A percentile compares a stretch with the other conserved stretches of the same genome.
phyloP scores from a whole-genome alignment of 2,329 filamentous ascomycete genomes.

The Fusarium sp. region DNA sequence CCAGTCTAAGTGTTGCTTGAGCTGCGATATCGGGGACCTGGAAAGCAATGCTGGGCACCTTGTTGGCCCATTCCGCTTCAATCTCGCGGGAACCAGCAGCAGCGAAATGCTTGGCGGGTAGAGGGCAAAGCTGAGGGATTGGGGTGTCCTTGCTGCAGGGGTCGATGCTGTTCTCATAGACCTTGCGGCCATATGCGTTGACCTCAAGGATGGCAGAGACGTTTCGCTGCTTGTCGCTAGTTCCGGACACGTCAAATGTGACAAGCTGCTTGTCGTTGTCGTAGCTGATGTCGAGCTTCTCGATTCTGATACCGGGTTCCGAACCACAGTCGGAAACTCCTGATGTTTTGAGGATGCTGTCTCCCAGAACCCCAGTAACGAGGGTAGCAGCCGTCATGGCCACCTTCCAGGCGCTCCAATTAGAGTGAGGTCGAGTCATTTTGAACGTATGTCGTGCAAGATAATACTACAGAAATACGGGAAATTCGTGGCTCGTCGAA shows the following conservation, averaged over 20 bases:
- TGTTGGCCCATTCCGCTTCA: slow-evolving; percentile 75
- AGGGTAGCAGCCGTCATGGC: slow-evolving; percentile 55
- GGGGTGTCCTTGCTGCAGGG: slow-evolving; percentile 79
- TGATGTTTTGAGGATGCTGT: slow-evolving; percentile 81
- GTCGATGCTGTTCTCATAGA: slow-evolving; percentile 85
- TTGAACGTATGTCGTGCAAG: slow-evolving; percentile 39
- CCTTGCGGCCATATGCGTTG: slow-evolving; percentile 83
- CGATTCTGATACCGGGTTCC: slow-evolving; percentile 72
- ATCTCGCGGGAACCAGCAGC: slow-evolving; percentile 80
- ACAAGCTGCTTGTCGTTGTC: slow-evolving; percentile 80
- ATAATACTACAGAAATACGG: slow-evolving; percentile 39
- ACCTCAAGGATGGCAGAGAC: slow-evolving; percentile 83
- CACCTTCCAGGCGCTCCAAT: slow-evolving; percentile 52
- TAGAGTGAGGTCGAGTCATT: slow-evolving; percentile 53
- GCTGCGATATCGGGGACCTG: slow-evolving; percentile 91
- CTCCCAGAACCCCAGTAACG: slow-evolving; percentile 67
- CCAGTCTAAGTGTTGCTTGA: slow-evolving; percentile 82
- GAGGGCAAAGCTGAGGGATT: slow-evolving; percentile 84
- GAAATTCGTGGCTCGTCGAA: slow-evolving; percentile 43
- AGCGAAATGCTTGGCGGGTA: slow-evolving; percentile 80
- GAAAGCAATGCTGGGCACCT: slow-evolving; percentile 92
- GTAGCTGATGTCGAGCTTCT: slow-evolving; percentile 82
- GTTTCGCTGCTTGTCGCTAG: slow-evolving; percentile 79
- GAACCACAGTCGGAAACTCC: slow-evolving; percentile 80
- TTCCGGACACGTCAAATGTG: slow-evolving; percentile 85